Evolutionary conservation across 352 stramenopile species (phyloP).

Genomic region (Ophiocytium majus): DNA sequence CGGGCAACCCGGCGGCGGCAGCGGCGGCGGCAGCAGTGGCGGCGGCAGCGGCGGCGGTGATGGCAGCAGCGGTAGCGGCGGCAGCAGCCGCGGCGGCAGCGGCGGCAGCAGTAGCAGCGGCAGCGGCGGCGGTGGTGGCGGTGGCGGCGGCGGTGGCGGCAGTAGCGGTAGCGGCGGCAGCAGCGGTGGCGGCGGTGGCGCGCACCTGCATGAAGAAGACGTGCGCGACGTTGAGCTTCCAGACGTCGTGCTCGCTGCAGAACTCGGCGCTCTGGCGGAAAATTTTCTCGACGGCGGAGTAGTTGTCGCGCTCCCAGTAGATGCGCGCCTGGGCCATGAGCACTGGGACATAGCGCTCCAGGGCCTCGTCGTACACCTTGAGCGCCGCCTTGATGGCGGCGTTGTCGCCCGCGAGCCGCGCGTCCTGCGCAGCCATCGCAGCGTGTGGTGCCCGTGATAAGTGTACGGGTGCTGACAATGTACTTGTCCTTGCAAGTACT

Average conservation of each 20-base stretch:
- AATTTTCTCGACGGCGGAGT: slow-evolving; percentile 90
- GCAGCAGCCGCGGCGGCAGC: too few relatives aligned
- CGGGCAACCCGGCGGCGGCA: too few relatives aligned
- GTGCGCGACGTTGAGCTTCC: slow-evolving; percentile 92
- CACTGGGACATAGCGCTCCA: slow-evolving; percentile 91
- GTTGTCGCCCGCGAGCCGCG: slow-evolving; percentile 79
- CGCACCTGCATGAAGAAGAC: slow-evolving; percentile 85
- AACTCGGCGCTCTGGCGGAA: slow-evolving; percentile 90
- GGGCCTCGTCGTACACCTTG: slow-evolving; percentile 77
- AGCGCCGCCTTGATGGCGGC: slow-evolving; percentile 76
- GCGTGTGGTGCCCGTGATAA: too few relatives aligned
- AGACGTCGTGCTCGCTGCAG: slow-evolving; percentile 87
- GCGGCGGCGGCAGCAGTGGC: too few relatives aligned
- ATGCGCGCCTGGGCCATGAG: slow-evolving; percentile 92
- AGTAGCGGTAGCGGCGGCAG: background rate
- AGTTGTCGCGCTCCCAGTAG: slow-evolving; percentile 94
- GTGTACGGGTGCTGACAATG: too few relatives aligned
- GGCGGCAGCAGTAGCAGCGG: too few relatives aligned
- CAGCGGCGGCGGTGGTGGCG: background rate
- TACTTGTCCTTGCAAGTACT: slow-evolving; percentile 83
- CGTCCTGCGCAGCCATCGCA: slow-evolving; percentile 89
- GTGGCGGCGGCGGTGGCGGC: background rate
- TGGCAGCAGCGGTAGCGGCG: too few relatives aligned
- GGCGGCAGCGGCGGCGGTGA: too few relatives aligned
- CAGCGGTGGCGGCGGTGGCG: too few relatives aligned